A percentile compares a stretch with the other conserved stretches of the same genome.
phyloP scores from a whole-genome alignment of 2,329 filamentous ascomycete species.

The Pseudocercospora macadamiae region DNA sequence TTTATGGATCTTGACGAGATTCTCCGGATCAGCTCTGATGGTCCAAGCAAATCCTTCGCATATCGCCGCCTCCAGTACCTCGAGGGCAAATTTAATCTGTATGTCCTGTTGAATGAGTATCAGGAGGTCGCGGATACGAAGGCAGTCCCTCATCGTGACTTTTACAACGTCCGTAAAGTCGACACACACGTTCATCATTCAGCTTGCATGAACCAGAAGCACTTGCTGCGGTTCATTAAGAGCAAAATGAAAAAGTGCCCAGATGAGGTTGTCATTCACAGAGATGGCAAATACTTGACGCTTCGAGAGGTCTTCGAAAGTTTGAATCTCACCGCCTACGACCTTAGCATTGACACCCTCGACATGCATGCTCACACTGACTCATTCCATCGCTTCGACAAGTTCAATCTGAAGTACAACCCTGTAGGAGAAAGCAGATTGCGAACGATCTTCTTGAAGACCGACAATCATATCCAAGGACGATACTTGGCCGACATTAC shows the following conservation, averaged over 20 bases:
- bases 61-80: conserved; percentile 93
- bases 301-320: conserved; percentile 93
- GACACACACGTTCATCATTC: conserved; percentile 99
- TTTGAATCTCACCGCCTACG: conserved; percentile 96
- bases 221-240: conserved; percentile 96
- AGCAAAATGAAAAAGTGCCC: conserved; percentile 99
- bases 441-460: conserved; percentile 98
- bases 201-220: conserved; percentile 99
- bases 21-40: conserved; percentile 87
- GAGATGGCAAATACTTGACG: conserved; percentile 90
- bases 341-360: conserved; percentile 95
- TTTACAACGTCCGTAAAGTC: conserved; percentile 98
- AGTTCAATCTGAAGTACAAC: conserved; percentile 99
- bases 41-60: conserved; percentile 94
- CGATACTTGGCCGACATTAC: conserved; percentile 97
- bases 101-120: conserved; percentile 91
- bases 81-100: conserved; percentile 96
- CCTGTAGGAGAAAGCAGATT: conserved; percentile 93
- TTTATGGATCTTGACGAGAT: conserved; percentile 93
- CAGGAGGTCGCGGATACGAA: conserved; percentile 98
- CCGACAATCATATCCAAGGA: conserved; percentile 95
- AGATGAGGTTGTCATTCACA: conserved; percentile 87
- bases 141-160: conserved; percentile 94
- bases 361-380: conserved; percentile 99
- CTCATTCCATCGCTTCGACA: conserved; percentile 98